Base-by-base conservation (phyloP, 495 filamentous ascomycete species). In the Daldinia concentrica region DNA sequence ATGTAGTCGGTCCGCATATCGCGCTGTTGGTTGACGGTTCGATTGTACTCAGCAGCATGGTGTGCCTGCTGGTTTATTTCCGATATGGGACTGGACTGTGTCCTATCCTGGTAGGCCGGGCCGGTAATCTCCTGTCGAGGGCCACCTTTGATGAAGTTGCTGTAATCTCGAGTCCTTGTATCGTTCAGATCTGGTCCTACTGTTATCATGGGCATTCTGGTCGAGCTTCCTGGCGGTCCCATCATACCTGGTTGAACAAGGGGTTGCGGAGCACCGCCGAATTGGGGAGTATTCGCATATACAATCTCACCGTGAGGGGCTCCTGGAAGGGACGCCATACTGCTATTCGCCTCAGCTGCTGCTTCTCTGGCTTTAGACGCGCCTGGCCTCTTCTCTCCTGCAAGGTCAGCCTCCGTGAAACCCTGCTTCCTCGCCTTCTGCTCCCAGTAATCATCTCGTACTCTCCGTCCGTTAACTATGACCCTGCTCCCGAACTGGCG, bases 401-500 rank as follows among this genome's bases (percentile, higher is more conserved):
- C 95, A 51, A 94, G 86, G 78, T 99, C 95, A 48, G 96, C 95
- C 77, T 99, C 95, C 0, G 95, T 99, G 75, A 99, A 99, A 17
- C 95, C 95, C 77, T 99, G 95, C 78, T 98, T 99, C 39, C 90
- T 87, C 4, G 95, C 95, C 81, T 98, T 99, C 74, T 88, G 91
- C 75, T 98, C 95, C 95, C 95, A 98, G 77, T 99, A 98, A 78
- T 99, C 95, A 80, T 99, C 95, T 32, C 95, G 90, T 36, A 99
- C 95, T 11, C 96, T 88, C 66, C 94, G 85, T 12, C 95, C 95
- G 74, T 92, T 91, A 4, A 90, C 88, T 64, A 99, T 96, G 39
- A 99, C 90, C 59, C 96, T 86, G 74, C 93, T 97, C n/a, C 95
- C 95, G 77, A 99, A 99, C 79, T 99, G 95, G 17, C 95, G 90